phyloP scores from a whole-genome alignment of 106 monocot genomes.

The Dioscorea alata region DNA sequence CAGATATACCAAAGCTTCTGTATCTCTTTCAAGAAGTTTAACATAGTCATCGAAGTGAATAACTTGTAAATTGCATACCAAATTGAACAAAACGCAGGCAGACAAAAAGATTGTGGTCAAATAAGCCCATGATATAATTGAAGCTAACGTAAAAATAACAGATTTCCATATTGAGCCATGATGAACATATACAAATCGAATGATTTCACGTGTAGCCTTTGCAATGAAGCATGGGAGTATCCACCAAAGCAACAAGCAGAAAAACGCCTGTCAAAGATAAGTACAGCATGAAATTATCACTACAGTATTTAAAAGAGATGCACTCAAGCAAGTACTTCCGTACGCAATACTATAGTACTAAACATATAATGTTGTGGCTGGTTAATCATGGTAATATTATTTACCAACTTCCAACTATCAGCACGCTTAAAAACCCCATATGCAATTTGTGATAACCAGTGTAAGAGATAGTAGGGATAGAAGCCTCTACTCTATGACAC shows the following conservation, averaged over 20 bases:
- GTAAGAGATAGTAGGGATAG: no score
- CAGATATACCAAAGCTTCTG: constrained; percentile 37
- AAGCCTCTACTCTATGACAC: no score
- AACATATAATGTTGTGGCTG: neutral
- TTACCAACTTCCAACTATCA: no score
- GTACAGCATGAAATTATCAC: neutral
- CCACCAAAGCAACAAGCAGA: constrained; percentile 49
- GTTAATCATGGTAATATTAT: neutral
- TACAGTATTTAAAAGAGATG: neutral
- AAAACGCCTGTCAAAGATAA: constrained; percentile 51
- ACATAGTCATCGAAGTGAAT: constrained; percentile 79
- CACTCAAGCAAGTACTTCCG: neutral
- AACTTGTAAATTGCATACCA: constrained; percentile 82
- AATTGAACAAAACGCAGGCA: constrained; percentile 63
- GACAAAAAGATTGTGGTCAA: constrained; percentile 53
- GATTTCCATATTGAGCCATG: constrained; percentile 46
- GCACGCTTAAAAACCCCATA: no score
- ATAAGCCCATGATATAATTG: constrained; percentile 74
- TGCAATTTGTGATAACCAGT: no score
- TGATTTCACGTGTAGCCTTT: constrained; percentile 49
- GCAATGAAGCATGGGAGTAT: constrained; percentile 57
- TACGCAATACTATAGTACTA: neutral
- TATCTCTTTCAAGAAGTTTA: constrained; percentile 49
- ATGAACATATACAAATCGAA: constrained; percentile 31
- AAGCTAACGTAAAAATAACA: constrained; percentile 32